A percentile compares a stretch with the other conserved stretches of the same genome.
Evolutionary conservation across 306 rosid species (phyloP).

Genomic region (Vigna nakashimae): DNA sequence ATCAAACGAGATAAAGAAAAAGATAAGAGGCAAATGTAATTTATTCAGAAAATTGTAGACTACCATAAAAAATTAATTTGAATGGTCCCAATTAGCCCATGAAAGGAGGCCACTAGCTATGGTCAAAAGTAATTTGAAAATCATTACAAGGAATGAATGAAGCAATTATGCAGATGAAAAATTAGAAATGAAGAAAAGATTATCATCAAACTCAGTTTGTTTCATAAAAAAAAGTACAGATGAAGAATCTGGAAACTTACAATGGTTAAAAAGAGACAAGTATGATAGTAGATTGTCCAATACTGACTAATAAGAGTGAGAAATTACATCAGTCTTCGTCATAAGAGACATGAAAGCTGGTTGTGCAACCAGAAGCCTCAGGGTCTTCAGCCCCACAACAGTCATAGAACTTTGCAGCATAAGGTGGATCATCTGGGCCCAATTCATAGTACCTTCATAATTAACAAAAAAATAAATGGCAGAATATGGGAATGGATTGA

Average conservation of each 20-base stretch:
- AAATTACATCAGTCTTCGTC: slow-evolving; percentile 63
- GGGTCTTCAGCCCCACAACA: slow-evolving; percentile 97
- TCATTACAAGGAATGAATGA: not conserved
- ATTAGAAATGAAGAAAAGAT: not conserved
- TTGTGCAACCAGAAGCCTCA: slow-evolving; percentile 79
- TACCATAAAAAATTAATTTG: not conserved
- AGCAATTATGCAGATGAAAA: not conserved
- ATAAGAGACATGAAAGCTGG: slow-evolving; percentile 77
- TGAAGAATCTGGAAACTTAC: slow-evolving; percentile 38
- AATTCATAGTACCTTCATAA: slow-evolving; percentile 77
- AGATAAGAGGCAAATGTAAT: no score
- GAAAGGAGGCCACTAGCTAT: not conserved
- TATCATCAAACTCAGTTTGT: slow-evolving; percentile 26
- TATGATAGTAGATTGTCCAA: slow-evolving; percentile 1
- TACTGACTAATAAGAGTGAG: slow-evolving; percentile 18
- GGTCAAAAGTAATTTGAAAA: not conserved
- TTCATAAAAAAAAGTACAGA: slow-evolving; percentile 5
- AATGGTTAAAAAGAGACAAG: slow-evolving; percentile 28
- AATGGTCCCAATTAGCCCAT: not conserved
- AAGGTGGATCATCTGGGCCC: slow-evolving; percentile 81
- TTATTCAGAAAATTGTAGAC: no score
- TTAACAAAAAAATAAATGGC: slow-evolving; percentile 31
- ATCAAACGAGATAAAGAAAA: no score
- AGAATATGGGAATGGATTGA: slow-evolving; percentile 13
- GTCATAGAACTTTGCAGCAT: slow-evolving; percentile 91